phyloP scores from a whole-genome alignment of 768 basidiomycete species.

The Daedaleopsis sinensis region DNA sequence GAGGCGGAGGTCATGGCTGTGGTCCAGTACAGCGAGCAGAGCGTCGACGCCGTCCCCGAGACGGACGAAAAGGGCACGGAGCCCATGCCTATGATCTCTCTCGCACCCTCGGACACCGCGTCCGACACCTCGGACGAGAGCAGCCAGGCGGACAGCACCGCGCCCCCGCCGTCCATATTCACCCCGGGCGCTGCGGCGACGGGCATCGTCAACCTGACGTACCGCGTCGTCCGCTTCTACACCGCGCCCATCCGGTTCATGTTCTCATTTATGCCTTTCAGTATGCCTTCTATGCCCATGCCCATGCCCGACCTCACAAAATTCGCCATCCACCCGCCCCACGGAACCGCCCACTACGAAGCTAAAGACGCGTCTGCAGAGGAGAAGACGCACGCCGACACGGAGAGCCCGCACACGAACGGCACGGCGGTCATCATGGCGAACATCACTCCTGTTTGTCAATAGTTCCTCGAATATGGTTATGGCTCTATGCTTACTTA shows the following conservation, averaged over 20 bases:
- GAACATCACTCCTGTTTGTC: slow-evolving; percentile 50
- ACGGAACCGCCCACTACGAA: slow-evolving; percentile 1
- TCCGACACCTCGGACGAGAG: slow-evolving; percentile 14
- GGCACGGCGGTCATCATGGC: slow-evolving; percentile 14
- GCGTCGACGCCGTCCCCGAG: slow-evolving; percentile 31
- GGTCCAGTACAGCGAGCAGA: slow-evolving; percentile 35
- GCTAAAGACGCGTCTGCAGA: slow-evolving; percentile 18
- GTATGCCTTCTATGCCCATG: slow-evolving; percentile 15
- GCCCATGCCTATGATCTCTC: not conserved
- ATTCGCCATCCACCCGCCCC: slow-evolving; percentile 15
- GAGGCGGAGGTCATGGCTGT: slow-evolving; percentile 52
- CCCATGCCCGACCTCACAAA: slow-evolving; percentile 8
- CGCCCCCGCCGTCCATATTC: slow-evolving; percentile 22
- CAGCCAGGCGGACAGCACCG: slow-evolving; percentile 7
- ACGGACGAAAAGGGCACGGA: slow-evolving; percentile 28
- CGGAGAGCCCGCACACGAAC: slow-evolving; percentile 9
- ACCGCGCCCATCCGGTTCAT: slow-evolving; percentile 37
- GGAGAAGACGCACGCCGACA: slow-evolving; percentile 14
- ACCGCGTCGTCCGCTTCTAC: slow-evolving; percentile 35
- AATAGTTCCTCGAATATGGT: slow-evolving; percentile 42
- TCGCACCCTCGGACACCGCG: slow-evolving; percentile 9
- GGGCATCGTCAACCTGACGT: slow-evolving; percentile 33
- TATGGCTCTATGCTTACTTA: slow-evolving; percentile 42
- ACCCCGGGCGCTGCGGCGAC: slow-evolving; percentile 29
- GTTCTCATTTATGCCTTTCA: slow-evolving; percentile 30